phyloP scores from a whole-genome alignment of 1,284 basidiomycete genomes.

The Coniophora puteana region DNA sequence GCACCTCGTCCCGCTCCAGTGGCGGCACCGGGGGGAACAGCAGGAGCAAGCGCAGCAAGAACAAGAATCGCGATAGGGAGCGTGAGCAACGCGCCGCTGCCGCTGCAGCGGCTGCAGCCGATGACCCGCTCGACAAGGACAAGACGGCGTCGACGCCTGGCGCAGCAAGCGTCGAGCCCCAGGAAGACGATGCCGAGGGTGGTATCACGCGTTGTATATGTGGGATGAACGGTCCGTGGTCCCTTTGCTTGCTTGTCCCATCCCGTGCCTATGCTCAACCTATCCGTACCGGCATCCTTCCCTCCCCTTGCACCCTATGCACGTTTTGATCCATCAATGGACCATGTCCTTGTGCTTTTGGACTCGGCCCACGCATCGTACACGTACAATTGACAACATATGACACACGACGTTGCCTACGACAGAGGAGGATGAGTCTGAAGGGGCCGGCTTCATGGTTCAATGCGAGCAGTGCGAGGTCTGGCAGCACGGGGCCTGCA shows the following conservation, averaged over 20 bases:
- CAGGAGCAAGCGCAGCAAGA: conserved; percentile 33
- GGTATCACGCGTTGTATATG: conserved; percentile 94
- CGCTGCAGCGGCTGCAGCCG: conserved; percentile 30
- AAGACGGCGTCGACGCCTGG: too few relatives aligned
- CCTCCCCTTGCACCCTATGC: too few relatives aligned
- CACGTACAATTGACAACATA: conserved; percentile 17
- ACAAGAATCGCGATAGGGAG: conserved; percentile 33
- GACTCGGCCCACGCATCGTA: conserved; percentile 5
- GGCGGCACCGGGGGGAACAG: background rate
- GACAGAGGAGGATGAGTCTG: conserved; percentile 72
- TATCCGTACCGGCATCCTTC: too few relatives aligned
- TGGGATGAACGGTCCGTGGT: conserved; percentile 75
- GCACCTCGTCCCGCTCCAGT: too few relatives aligned
- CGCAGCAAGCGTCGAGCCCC: too few relatives aligned
- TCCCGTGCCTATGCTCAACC: too few relatives aligned
- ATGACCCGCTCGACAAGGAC: too few relatives aligned
- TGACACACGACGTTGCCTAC: conserved; percentile 19
- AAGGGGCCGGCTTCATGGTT: conserved; percentile 90
- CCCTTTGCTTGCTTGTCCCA: conserved; percentile 5
- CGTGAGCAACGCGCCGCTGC: conserved; percentile 21
- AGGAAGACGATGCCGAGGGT: conserved; percentile 68
- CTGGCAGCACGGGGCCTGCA: conserved; percentile 98
- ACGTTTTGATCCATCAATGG: too few relatives aligned
- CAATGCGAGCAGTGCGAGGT: conserved; percentile 96
- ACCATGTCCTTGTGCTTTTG: too few relatives aligned